Percentiles rank a stretch among this genome's conserved stretches.
Evolutionary conservation across 108 stramenopile genomes (phyloP).

Genomic region (Schizochytrium sp.): DNA sequence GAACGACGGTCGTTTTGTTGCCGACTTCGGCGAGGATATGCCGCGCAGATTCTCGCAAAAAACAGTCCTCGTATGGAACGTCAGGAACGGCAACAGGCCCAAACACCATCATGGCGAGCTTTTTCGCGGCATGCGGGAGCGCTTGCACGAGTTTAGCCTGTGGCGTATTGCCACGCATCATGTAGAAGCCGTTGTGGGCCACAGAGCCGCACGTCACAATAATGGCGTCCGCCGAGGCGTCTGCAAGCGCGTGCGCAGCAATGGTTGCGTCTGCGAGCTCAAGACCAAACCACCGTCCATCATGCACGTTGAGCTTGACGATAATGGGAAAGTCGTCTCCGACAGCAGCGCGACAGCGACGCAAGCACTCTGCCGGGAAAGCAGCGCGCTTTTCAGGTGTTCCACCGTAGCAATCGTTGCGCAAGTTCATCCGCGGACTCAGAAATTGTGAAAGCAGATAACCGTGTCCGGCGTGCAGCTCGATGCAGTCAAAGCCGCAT

Average conservation of each 20-base stretch:
- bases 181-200: neutral
- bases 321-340: neutral
- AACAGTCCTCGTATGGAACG: neutral
- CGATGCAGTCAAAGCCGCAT: slow-evolving; percentile 57
- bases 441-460: slow-evolving; percentile 57
- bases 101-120: slow-evolving; percentile 15
- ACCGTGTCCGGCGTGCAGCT: slow-evolving; percentile 57
- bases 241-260: neutral
- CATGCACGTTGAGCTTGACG: neutral
- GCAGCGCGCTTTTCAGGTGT: neutral
- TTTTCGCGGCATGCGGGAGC: neutral
- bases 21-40: neutral
- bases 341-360: neutral
- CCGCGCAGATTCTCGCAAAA: neutral
- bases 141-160: neutral
- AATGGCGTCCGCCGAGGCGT: neutral
- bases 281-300: neutral
- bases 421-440: slow-evolving; percentile 35
- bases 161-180: neutral
- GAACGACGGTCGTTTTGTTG: neutral
- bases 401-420: slow-evolving; percentile 53
- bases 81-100: neutral
- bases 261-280: neutral
- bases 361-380: neutral
- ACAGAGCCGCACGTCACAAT: neutral